Base-by-base conservation (phyloP, 1,284 basidiomycete species). In the Cryptococcus sp. region DNA sequence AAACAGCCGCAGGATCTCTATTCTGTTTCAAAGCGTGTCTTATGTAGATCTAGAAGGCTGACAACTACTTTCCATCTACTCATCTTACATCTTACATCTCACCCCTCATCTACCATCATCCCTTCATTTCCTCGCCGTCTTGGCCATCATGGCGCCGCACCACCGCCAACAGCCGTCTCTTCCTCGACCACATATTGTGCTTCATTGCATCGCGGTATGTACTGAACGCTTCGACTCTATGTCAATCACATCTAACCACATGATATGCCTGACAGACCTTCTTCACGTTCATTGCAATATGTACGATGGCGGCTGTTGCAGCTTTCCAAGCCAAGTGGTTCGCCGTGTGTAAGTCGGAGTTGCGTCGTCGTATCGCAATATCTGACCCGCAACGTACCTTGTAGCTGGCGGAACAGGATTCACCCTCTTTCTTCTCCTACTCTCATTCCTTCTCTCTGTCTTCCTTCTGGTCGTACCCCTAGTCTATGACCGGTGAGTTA, bases 231-330 rank as follows among this genome's bases (percentile, higher is more conserved):
- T 10, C 26, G 10, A 10, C 10, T 10, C 10, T 29, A 29, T 29
- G 26, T 29, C 26, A 10, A 29, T 34, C 29, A 34, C 29, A 4
- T 10, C 29, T 34, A 10, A 34, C 29, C 3, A 10, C 29, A 2
- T 34, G 29, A 5, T 34, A 13, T 34, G 5, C 39, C 22, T 85
- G 83, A 1, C 87, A 93, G 81, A 82, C 85, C 54, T 92, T 94
- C 81, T 91, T 93, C 84, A 87, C 88, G 73, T 93, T 94, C 72
- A 82, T 94, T 47, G 86, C 89, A 11, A 88, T 93, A 85, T 88
- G 87, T 54, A 92, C 89, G 71, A 91, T 90, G 69, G 91, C 87
- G 4, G 87, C 87, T 63, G 88, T 91, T 3, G 91, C 91, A 0
- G 81, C 82, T 20, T 95, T 94, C 75, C 92, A 95, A 67, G 86